Conservation (phyloP, 306 rosid genomes). For the Cucurbita ficifolia region DNA sequence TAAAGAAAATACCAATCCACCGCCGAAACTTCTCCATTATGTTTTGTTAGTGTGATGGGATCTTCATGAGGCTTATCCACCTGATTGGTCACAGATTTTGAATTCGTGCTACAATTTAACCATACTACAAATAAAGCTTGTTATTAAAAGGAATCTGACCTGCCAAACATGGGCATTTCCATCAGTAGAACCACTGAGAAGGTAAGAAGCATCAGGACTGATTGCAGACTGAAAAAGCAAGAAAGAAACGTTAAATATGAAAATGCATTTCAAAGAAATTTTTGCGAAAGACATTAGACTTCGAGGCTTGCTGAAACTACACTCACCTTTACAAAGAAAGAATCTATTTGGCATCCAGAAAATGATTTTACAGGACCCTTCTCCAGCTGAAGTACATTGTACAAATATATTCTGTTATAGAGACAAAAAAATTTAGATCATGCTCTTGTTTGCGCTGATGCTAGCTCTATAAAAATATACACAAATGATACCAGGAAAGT, state of each 20-base stretch:
- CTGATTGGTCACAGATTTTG: constrained; percentile 25
- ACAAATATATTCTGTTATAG: constrained; percentile 59
- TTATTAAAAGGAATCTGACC: constrained; percentile 22
- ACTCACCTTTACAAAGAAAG: constrained; percentile 84
- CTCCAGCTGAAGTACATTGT: constrained; percentile 62
- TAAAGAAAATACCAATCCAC: constrained; percentile 54
- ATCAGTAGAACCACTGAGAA: constrained; percentile 79
- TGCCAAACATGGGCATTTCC: constrained; percentile 80
- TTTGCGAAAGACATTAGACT: neutral
- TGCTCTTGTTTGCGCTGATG: neutral
- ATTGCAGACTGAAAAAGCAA: constrained; percentile 53
- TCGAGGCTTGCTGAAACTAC: neutral
- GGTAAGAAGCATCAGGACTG: constrained; percentile 72
- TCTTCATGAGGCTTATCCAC: constrained; percentile 49
- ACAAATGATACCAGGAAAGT: neutral
- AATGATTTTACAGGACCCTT: constrained; percentile 68
- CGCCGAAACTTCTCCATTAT: constrained; percentile 73
- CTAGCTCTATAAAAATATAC: neutral
- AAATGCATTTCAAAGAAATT: neutral
- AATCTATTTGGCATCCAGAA: constrained; percentile 59
- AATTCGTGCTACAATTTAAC: constrained; percentile 3
- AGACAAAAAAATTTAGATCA: neutral
- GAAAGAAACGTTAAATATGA: constrained; percentile 7
- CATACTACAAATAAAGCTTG: neutral
- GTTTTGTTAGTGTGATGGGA: constrained; percentile 47